Evolutionary conservation across 2,329 filamentous ascomycete genomes (phyloP), one percentile per base, ranked within the genome.

Genomic region (Alternaria viburni): DNA sequence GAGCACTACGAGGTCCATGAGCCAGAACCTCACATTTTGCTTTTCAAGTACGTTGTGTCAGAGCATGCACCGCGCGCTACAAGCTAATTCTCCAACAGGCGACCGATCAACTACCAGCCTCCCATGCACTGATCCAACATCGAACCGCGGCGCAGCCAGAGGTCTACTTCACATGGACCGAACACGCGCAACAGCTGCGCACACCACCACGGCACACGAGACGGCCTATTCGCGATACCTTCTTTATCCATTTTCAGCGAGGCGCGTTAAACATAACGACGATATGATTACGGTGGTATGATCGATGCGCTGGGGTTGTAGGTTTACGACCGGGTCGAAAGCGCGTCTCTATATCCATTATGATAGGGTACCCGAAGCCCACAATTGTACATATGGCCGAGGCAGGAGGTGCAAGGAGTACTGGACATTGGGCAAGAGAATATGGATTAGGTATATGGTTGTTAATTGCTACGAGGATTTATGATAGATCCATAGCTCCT

Each of bases 1-100:
- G 95, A 98, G 81, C 96, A 99, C 81, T 99, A 99, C 80, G 96
- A 99, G 82, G 96, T 99, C 58, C 96, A 99, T 81, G 96, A 98
- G 81, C 96, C 96, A 46, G 96, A 99, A 83, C 96, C 96, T 69
- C 96, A 99, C 81, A 99, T 99, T 76, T 87, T 99, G 59, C 88
- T 99, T 30, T 99, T 99, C 88, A 99, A 99, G 95, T 97, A 84
- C 81, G 92, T 85, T 26, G 17, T 66, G 70, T 30, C 11, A 13
- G 15, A 43, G 15, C 21, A 19, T 13, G 15, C n/a, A 8, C 44
- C n/a, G 15, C 11, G 30, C 13, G 28, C 21, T 36, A 56, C 30
- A 36, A 59, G 52, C 69, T 70, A 68, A 69, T 19, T 6, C 51
- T 50, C 36, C 32, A 26, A 45, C 69, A 96, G 92, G 84, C 90